These are phyloP conservation scores for Tephrocybe sp. DNA, from an alignment of 768 basidiomycete species.

Conservation along the genomic window DNA sequence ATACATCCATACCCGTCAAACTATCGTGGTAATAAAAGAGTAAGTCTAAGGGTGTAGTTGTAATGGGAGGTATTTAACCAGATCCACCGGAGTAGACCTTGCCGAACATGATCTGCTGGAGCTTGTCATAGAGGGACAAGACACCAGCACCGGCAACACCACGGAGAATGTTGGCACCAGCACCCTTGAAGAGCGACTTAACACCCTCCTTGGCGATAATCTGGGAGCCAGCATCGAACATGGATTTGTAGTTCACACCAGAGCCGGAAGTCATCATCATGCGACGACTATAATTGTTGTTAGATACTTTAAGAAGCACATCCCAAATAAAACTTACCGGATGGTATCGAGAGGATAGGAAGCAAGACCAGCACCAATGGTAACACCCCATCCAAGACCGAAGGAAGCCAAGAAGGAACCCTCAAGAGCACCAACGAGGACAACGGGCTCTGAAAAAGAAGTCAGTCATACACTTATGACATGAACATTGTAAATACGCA, in stretches of 20 bases:
- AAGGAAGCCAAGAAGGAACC: constrained; percentile 98
- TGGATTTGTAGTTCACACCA: constrained; percentile 96
- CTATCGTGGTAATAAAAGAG: constrained; percentile 26
- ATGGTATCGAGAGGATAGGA: constrained; percentile 94
- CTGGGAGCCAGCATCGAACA: constrained; percentile 93
- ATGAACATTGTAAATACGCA: constrained; percentile 36
- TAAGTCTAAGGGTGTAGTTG: constrained; percentile 33
- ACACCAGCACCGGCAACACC: constrained; percentile 99
- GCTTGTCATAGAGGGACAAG: constrained; percentile 97
- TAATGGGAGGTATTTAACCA: constrained; percentile 35
- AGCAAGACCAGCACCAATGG: constrained; percentile 98
- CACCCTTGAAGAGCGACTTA: constrained; percentile 98
- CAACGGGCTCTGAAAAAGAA: constrained; percentile 75
- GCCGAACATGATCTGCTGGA: constrained; percentile 95
- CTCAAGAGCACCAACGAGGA: constrained; percentile 92
- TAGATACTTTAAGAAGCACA: neutral
- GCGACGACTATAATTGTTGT: constrained; percentile 75
- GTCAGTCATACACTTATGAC: constrained; percentile 21
- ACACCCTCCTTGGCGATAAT: constrained; percentile 95
- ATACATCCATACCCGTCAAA: constrained; percentile 35
- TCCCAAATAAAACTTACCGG: constrained; percentile 47
- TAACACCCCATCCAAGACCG: constrained; percentile 98
- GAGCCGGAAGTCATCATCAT: constrained; percentile 99
- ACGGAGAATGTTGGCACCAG: constrained; percentile 93
- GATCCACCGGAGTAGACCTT: constrained; percentile 97